Base-by-base conservation (phyloP, 306 rosid species). In the Cucurbita maxima region DNA sequence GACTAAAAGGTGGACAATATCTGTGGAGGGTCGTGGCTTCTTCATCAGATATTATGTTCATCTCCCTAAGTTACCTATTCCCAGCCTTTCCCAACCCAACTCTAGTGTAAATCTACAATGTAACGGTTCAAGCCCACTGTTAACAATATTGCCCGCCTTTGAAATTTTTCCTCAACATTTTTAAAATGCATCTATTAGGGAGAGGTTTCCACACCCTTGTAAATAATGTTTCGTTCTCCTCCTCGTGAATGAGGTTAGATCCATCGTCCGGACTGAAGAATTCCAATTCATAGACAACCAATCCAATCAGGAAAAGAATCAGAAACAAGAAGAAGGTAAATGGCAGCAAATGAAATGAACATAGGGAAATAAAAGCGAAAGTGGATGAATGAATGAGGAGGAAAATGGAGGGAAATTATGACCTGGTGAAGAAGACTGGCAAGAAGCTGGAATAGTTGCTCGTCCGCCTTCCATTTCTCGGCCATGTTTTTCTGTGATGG, bases 351-450 rank as follows among this genome's bases (percentile, higher is more conserved):
- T 22, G 6, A 60, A 73, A 1, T 47, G 6, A 16, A 40, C 4
- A 48, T 7, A 4, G 22, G 30, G 16, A 40, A 20, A 5, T 7
- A 7, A 57, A 50, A 51, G 2, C 14, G 15, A n/a, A 40, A 25
- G 14, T n/a, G 20, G 14, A 56, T 9, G 72, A 53, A 63, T 60
- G 4, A 0, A n/a, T n/a, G n/a, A n/a, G 50, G 50, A 72, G 62
- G 40, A 70, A 70, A 67, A 6, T 11, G 8, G 50, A 2, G 43
- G 1, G 63, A 54, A 48, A 37, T 34, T 8, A 15, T 22, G 57
- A 92, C 97, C 96, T 92, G 87, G 15, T 82, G 88, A 67, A 92
- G 96, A 54, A 92, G 90, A 86, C 13, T 77, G 41, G 92, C 83
- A 52, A 92, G 96, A 43, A 92, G 98, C 82, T 92, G 84, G 64